These are phyloP conservation scores for Stipa capillata DNA, from an alignment of 176 grass and related monocot genomes.

Conservation along the genomic window DNA sequence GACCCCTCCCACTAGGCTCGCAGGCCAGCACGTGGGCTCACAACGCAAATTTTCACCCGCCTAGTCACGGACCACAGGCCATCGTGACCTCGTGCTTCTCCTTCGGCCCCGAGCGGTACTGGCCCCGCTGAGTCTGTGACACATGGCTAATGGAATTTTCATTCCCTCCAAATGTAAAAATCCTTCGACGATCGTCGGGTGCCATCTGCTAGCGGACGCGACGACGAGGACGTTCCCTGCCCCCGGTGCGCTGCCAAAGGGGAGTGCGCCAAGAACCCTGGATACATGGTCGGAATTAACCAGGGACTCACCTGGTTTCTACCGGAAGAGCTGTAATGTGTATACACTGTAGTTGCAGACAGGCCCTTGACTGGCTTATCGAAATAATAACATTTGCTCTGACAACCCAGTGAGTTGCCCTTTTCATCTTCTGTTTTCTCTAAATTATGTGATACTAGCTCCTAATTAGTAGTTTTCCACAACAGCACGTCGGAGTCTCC, in stretches of 20 bases:
- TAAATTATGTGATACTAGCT: neutral
- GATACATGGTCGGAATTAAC: slow-evolving; percentile 50
- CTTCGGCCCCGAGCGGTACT: too few relatives aligned
- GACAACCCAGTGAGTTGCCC: neutral
- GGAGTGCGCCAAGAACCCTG: slow-evolving; percentile 47
- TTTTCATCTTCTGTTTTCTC: neutral
- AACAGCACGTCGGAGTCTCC: too few relatives aligned
- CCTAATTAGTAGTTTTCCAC: neutral
- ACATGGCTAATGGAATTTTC: too few relatives aligned
- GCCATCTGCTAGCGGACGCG: neutral
- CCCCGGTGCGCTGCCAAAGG: slow-evolving; percentile 31
- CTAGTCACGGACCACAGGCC: too few relatives aligned
- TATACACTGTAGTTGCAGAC: slow-evolving; percentile 6
- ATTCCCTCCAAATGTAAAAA: too few relatives aligned
- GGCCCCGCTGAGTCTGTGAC: too few relatives aligned
- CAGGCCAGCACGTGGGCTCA: too few relatives aligned
- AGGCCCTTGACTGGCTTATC: neutral
- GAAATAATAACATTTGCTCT: neutral
- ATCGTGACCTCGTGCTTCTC: too few relatives aligned
- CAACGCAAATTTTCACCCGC: too few relatives aligned
- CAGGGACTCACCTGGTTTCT: slow-evolving; percentile 32
- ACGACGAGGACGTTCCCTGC: slow-evolving; percentile 33
- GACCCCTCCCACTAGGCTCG: too few relatives aligned
- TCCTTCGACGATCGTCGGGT: slow-evolving; percentile 1
- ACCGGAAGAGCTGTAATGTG: slow-evolving; percentile 46